phyloP scores from a whole-genome alignment of 805 yeast species.

The Schwanniomyces sp. region DNA sequence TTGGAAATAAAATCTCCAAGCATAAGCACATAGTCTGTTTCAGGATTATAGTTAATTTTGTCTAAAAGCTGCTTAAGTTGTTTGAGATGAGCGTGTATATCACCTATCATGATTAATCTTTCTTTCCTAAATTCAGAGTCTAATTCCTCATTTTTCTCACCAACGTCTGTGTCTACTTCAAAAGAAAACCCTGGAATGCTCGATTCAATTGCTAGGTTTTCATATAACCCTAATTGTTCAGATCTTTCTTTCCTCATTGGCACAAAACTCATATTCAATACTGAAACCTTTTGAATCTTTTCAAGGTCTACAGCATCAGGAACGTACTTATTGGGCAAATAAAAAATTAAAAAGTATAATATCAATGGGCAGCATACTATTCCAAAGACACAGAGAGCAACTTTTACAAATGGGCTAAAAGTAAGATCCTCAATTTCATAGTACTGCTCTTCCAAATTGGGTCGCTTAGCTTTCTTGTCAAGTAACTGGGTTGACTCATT shows the following conservation, averaged over 20 bases:
- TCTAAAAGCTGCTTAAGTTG: constrained; percentile 55
- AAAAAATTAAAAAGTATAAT: constrained; percentile 31
- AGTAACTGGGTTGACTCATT: constrained; percentile 15
- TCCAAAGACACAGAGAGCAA: constrained; percentile 11
- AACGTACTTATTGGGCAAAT: constrained; percentile 32
- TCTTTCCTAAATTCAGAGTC: constrained; percentile 14
- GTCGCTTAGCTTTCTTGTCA: not conserved
- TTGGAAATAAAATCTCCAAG: constrained; percentile 86
- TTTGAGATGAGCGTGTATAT: constrained; percentile 77
- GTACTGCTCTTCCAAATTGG: not conserved
- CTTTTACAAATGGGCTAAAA: constrained; percentile 12
- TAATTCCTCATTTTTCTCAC: constrained; percentile 6
- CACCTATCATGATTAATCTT: constrained; percentile 75
- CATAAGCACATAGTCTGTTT: constrained; percentile 60
- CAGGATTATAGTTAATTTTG: constrained; percentile 45
- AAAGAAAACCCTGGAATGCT: not conserved
- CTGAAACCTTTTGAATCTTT: constrained; percentile 23
- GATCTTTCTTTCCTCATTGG: constrained; percentile 21
- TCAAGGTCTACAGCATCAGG: constrained; percentile 29
- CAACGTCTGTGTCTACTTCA: constrained; percentile 1
- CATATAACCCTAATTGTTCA: constrained; percentile 13
- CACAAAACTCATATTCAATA: constrained; percentile 20
- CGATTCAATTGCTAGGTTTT: not conserved
- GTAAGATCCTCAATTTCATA: constrained; percentile 11
- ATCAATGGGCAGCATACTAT: constrained; percentile 10